phyloP scores from a whole-genome alignment of 495 filamentous ascomycete species.

The Hypomontagnella monticulosa region DNA sequence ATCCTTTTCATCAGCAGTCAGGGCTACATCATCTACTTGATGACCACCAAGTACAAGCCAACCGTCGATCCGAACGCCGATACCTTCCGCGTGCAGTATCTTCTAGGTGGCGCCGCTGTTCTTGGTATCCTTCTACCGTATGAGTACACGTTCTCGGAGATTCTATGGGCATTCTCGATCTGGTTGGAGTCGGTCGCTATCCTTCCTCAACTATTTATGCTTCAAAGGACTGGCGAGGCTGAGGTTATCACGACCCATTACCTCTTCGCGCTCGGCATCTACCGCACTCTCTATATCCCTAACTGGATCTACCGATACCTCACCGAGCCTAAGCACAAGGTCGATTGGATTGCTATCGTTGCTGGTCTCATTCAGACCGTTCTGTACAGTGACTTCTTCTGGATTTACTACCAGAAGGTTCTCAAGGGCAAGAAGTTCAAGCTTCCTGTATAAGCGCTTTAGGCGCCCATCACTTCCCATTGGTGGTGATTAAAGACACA shows the following conservation, averaged over 20 bases:
- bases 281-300: constrained; percentile 94
- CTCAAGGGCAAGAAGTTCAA: constrained; percentile 91
- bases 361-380: constrained; percentile 93
- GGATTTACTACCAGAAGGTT: constrained; percentile 97
- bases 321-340: constrained; percentile 69
- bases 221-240: constrained; percentile 95
- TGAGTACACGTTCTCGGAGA: constrained; percentile 75
- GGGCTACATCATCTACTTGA: constrained; percentile 93
- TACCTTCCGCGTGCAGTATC: constrained; percentile 94
- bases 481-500: not conserved
- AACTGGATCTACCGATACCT: constrained; percentile 96
- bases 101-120: constrained; percentile 79
- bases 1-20: constrained; percentile 91
- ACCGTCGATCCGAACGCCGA: constrained; percentile 95
- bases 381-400: constrained; percentile 98
- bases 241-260: constrained; percentile 99
- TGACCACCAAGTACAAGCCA: constrained; percentile 94
- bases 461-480: not conserved
- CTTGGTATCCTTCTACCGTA: constrained; percentile 87
- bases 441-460: constrained; percentile 71
- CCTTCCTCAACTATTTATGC: constrained; percentile 95
- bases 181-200: constrained; percentile 98
- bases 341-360: constrained; percentile 82
- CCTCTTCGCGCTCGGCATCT: constrained; percentile 91
- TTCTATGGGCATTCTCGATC: constrained; percentile 96